Evolutionary conservation across 495 filamentous ascomycete genomes (phyloP), one percentile per base, ranked within the genome.

Genomic region (Talaromyces adpressus): DNA sequence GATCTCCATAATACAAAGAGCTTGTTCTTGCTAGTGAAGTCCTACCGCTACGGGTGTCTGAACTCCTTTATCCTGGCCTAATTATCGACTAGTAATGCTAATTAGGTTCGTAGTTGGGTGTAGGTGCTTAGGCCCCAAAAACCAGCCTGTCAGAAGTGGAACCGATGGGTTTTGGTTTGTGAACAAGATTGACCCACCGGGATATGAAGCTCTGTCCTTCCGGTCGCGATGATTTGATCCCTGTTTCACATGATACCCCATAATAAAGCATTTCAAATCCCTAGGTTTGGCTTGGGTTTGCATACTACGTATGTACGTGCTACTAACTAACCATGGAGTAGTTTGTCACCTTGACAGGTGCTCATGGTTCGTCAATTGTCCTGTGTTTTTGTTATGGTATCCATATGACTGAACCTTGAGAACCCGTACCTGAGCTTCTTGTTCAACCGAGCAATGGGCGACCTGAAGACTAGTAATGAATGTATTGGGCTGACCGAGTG

Each of bases 141-240:
- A 25, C 22, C 22, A 54, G 51, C 51, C 51, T 54, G 51, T 54
- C 51, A 52, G 51, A 54, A 54, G 51, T 54, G 51, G 51, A 20
- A 49, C 18, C 45, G 45, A 49, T 20, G 45, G 45, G n/a, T 20
- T 49, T 49, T 49, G n/a, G 45, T 54, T 54, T 6, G 22, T 12
- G 22, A 53, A 53, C 51, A 22, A 53, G 22, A 47, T 20, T 54
- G 51, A 20, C 51, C 51, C 51, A 29, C 22, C 51, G 51, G 51
- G 25, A 12, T 14, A 54, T 18, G 51, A 29, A 23, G 51, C 23
- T 23, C 6, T 29, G 8, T 11, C 23, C 9, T 54, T 54, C 51
- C 51, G 51, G 23, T 4, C 51, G 51, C 25, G 23, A 22, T 54
- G 45, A 49, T 49, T 20, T 49, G 45, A 49, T 49, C 45, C 45